A percentile compares a stretch with the other conserved stretches of the same genome.
phyloP scores from a whole-genome alignment of 257 asterid genomes.

The Lavandula angustifolia region DNA sequence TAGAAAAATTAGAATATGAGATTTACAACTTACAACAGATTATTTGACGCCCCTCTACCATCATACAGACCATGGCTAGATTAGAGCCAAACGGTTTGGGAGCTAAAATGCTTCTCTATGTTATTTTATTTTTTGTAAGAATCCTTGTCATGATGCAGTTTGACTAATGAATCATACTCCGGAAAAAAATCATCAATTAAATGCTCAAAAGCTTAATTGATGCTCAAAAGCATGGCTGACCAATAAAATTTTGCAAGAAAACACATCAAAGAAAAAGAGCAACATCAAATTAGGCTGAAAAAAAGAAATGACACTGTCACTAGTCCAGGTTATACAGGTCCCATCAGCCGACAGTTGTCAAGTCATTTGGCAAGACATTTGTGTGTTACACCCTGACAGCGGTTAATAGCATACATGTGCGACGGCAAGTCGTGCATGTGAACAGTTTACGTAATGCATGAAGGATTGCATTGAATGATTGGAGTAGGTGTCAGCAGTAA shows the following conservation, averaged over 20 bases:
- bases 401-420: too few relatives aligned
- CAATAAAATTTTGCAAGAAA: slow-evolving; percentile 16
- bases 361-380: too few relatives aligned
- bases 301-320: too few relatives aligned
- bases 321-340: too few relatives aligned
- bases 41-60: slow-evolving; percentile 16
- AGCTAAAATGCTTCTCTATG: slow-evolving; percentile 15
- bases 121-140: slow-evolving; percentile 18
- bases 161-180: slow-evolving; percentile 4
- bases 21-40: slow-evolving; percentile 23
- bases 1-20: background rate
- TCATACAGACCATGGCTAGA: slow-evolving; percentile 12
- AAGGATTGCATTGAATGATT: too few relatives aligned
- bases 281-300: background rate
- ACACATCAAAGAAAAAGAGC: slow-evolving; percentile 11
- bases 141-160: slow-evolving; percentile 5
- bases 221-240: slow-evolving; percentile 5
- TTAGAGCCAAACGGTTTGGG: slow-evolving; percentile 7
- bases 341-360: too few relatives aligned
- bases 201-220: slow-evolving; percentile 16
- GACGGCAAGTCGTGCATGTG: too few relatives aligned
- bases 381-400: too few relatives aligned
- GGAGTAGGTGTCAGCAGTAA: too few relatives aligned
- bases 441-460: too few relatives aligned
- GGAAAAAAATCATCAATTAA: slow-evolving; percentile 1